These are phyloP conservation scores for Kingdonia uniflora DNA, from an alignment of 164 flowering plant genomes.

Conservation along the genomic window DNA sequence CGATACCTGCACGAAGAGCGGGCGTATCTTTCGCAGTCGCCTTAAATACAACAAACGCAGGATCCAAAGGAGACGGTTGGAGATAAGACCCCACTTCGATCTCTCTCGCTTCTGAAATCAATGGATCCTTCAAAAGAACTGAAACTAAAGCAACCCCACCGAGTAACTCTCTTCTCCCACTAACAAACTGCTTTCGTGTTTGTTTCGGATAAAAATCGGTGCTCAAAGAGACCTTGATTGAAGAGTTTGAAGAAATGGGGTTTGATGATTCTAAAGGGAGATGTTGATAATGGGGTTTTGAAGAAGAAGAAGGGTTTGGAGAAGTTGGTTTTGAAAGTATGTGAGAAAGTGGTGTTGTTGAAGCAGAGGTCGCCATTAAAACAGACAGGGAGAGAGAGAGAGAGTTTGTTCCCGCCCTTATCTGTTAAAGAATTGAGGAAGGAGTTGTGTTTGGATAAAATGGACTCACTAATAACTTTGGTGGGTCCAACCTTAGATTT, in stretches of 20 bases:
- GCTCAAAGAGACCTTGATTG: not conserved
- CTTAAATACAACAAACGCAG: conserved; percentile 84
- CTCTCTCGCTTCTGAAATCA: conserved; percentile 42
- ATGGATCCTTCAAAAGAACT: conserved; percentile 10
- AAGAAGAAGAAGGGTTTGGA: not conserved
- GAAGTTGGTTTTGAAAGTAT: conserved; percentile 5
- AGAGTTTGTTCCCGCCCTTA: conserved; percentile 26
- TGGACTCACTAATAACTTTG: too few species aligned
- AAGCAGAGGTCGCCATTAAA: conserved; percentile 20
- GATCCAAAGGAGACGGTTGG: conserved; percentile 57
- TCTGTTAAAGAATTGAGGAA: conserved; percentile 4
- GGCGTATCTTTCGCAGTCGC: conserved; percentile 87
- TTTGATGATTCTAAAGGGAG: conserved; percentile 3
- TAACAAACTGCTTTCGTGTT: not conserved
- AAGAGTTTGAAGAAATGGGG: not conserved
- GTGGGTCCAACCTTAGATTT: too few species aligned
- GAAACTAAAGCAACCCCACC: conserved; percentile 32
- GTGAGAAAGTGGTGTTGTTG: conserved; percentile 10
- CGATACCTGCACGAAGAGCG: conserved; percentile 91
- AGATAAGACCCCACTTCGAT: conserved; percentile 80
- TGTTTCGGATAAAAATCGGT: not conserved
- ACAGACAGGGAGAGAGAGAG: conserved; percentile 9
- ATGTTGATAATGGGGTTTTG: conserved; percentile 6
- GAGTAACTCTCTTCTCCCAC: conserved; percentile 35
- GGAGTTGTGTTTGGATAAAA: not conserved